phyloP scores from a whole-genome alignment of 2,329 filamentous ascomycete genomes.

The Epichloe glyceriae region DNA sequence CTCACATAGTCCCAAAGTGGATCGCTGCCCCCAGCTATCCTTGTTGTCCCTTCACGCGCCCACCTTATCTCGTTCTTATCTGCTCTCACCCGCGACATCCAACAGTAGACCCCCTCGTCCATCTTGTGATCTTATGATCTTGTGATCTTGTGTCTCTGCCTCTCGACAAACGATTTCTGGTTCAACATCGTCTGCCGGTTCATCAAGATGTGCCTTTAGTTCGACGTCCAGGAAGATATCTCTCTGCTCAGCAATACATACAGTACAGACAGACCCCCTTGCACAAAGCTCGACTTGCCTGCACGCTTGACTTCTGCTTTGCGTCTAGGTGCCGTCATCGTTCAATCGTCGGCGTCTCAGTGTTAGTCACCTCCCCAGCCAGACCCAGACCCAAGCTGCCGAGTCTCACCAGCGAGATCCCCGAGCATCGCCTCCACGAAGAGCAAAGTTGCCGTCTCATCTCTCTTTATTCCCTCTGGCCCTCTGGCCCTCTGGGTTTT shows the following conservation, averaged over 20 bases:
- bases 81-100: background rate
- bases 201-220: background rate
- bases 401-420: background rate
- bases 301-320: background rate
- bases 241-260: background rate
- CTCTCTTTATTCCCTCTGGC: background rate
- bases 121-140: too few species aligned
- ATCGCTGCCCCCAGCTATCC: background rate
- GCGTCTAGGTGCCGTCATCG: background rate
- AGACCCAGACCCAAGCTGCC: background rate
- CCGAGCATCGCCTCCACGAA: background rate
- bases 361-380: constrained; percentile 7
- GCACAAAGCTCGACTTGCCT: background rate
- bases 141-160: background rate
- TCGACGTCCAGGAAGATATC: background rate
- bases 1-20: background rate
- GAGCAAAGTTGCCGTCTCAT: background rate
- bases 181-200: background rate
- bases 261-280: background rate
- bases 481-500: background rate
- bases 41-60: background rate
- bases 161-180: background rate
- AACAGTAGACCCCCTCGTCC: background rate
- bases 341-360: constrained; percentile 1
- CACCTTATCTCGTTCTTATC: constrained; percentile 1